A percentile compares a stretch with the other conserved stretches of the same genome.
phyloP scores from a whole-genome alignment of 495 filamentous ascomycete species.

The Chaetomidium leptoderma region DNA sequence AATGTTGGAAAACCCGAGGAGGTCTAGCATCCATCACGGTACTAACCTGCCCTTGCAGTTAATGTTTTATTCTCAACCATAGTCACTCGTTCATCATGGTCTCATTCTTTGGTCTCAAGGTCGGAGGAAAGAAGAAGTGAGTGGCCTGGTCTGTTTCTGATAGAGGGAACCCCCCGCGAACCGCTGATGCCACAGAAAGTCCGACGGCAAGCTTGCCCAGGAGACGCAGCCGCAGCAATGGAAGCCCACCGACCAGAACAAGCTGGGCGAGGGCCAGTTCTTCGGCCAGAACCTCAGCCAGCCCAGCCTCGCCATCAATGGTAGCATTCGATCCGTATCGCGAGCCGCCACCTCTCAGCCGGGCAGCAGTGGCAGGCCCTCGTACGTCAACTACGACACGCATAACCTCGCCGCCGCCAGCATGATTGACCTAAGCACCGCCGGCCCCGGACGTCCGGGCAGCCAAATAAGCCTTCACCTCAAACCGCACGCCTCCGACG shows the following conservation, averaged over 20 bases:
- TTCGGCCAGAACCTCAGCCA: constrained; percentile 24
- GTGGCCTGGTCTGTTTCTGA: constrained; percentile 8
- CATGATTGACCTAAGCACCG: constrained; percentile 34
- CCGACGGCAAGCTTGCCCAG: constrained; percentile 23
- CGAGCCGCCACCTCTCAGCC: constrained; percentile 32
- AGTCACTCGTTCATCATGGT: constrained; percentile 39
- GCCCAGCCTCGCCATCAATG: constrained; percentile 25
- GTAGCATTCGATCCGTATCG: constrained; percentile 30
- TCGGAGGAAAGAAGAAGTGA: constrained; percentile 50
- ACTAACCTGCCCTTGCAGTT: constrained; percentile 2
- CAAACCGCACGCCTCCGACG: constrained; percentile 36
- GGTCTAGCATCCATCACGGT: too few species aligned
- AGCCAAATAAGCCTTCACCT: constrained; percentile 29
- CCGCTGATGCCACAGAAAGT: constrained; percentile 34
- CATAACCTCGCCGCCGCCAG: constrained; percentile 37
- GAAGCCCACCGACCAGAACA: constrained; percentile 32
- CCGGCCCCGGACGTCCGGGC: constrained; percentile 16
- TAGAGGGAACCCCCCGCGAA: constrained; percentile 5
- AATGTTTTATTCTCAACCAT: constrained; percentile 19
- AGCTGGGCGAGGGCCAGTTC: constrained; percentile 30
- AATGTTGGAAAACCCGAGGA: background rate
- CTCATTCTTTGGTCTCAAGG: constrained; percentile 48
- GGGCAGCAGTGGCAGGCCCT: constrained; percentile 18
- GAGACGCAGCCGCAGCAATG: constrained; percentile 22
- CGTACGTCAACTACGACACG: constrained; percentile 28